phyloP scores from a whole-genome alignment of 768 basidiomycete species.

The Lactarius psammicola region DNA sequence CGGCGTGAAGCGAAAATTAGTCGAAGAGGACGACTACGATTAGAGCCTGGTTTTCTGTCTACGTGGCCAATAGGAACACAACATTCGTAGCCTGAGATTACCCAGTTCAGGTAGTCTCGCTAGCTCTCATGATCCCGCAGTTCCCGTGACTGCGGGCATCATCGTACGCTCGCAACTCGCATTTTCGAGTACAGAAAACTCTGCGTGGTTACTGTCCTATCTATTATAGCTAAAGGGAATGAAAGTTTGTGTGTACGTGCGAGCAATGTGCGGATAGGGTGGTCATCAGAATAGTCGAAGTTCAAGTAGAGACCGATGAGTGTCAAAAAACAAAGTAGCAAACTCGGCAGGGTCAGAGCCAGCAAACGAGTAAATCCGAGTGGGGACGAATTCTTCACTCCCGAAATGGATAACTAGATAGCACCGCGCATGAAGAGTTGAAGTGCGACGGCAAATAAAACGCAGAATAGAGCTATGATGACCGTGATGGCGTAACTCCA shows the following conservation, averaged over 20 bases:
- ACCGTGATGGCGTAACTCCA: constrained; percentile 38
- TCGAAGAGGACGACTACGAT: constrained; percentile 88
- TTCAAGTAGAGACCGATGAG: background rate
- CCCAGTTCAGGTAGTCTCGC: background rate
- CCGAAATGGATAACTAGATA: constrained; percentile 4
- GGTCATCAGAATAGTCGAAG: background rate
- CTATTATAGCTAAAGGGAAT: background rate
- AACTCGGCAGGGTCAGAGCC: background rate
- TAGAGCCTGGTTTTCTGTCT: constrained; percentile 34
- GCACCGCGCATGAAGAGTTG: constrained; percentile 34
- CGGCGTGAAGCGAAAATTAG: constrained; percentile 73
- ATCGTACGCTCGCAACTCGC: background rate
- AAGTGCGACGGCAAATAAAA: constrained; percentile 44
- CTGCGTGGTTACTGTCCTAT: background rate
- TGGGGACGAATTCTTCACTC: background rate
- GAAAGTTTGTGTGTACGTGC: background rate
- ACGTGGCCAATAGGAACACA: background rate
- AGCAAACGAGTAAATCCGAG: background rate
- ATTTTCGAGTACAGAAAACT: background rate
- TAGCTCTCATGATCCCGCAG: background rate
- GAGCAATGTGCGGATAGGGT: background rate
- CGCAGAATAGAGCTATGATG: constrained; percentile 43
- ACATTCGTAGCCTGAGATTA: background rate
- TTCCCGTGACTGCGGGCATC: background rate
- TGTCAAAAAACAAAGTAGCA: background rate